Evolutionary conservation across 73 alveolate genomes (phyloP), one percentile per base, ranked within the genome.

Genomic region (Paramecium pentaurelia): DNA sequence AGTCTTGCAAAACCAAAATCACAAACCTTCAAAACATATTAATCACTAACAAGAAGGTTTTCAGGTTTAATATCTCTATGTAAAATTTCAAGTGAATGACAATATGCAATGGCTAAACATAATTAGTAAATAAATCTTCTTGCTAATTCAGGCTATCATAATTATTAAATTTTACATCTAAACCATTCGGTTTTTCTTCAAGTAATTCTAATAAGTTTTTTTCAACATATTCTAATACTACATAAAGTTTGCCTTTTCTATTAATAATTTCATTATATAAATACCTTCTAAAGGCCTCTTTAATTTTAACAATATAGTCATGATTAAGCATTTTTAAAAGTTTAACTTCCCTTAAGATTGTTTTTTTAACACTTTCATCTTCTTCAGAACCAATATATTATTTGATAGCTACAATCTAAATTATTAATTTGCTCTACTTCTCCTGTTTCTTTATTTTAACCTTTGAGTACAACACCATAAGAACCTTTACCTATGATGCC

Each of bases 341-440:
- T 92, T 97, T 97, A 64, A 98, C 96, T 91, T 98, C 99, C 91
- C 99, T 95, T 86, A 96, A 77, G 86, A 96, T 96, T 49, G 99
- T 97, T 86, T 97, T 97, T 88, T 94, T 95, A 6, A 97, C 98
- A 71, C 96, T 92, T 87, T 98, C 99, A 92, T 97, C 99, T 22
- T 98, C 99, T 22, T 96, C 98, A 6, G 97, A 92, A 77, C 96
- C 99, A 88, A 97, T 98, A 93, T 96, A 98, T 90, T 97, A 96
- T 95, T 98, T 98, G 83, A 98, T 98, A 0, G 99, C 99, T 20
- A 97, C 99, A 77, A 95, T 75, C 95, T 37, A 90, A 36, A 64
- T 28, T 64, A 64, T 64, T 28, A 34, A 64, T 64, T 25, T 10
- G 22, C 8, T 34, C 27, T 64, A 64, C 84, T 27, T 64, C 97